A percentile compares a stretch with the other conserved stretches of the same genome.
Conservation (phyloP, 768 basidiomycete species). For the Bullera alba region DNA sequence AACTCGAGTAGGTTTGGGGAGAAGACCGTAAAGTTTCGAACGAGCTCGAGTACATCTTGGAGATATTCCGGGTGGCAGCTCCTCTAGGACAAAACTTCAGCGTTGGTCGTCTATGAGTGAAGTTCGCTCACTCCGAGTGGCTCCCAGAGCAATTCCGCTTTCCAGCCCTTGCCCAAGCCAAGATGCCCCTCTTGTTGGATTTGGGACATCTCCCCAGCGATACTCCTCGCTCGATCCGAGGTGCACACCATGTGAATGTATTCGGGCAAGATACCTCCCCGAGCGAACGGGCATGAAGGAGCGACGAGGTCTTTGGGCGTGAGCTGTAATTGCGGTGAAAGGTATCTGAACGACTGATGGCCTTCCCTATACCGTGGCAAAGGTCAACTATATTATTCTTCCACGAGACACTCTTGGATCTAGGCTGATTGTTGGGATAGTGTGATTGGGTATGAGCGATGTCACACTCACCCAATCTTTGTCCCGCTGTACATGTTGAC, state of each 20-base stretch:
- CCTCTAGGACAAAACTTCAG: not conserved
- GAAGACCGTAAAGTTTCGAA: constrained; percentile 17
- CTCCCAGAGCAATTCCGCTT: constrained; percentile 33
- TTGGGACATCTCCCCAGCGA: constrained; percentile 14
- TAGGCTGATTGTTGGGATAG: not conserved
- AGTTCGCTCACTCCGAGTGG: constrained; percentile 32
- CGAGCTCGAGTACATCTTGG: constrained; percentile 9
- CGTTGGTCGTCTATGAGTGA: not conserved
- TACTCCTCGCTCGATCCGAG: constrained; percentile 11
- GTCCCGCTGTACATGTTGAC: constrained; percentile 35
- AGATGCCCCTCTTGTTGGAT: constrained; percentile 4
- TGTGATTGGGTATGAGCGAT: not conserved
- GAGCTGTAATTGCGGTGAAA: constrained; percentile 21
- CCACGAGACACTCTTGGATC: not conserved
- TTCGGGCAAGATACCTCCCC: constrained; percentile 11
- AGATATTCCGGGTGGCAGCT: constrained; percentile 13
- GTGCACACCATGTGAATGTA: constrained; percentile 33
- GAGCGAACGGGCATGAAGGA: constrained; percentile 29
- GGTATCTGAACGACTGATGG: constrained; percentile 37
- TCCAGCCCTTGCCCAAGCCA: constrained; percentile 15
- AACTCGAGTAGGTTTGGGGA: constrained; percentile 37
- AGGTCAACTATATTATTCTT: not conserved
- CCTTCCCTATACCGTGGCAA: constrained; percentile 35
- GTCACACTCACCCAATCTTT: constrained; percentile 21
- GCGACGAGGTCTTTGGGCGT: constrained; percentile 20